Conservation (phyloP, 495 filamentous ascomycete genomes). For the Daldinia caldariorum region DNA sequence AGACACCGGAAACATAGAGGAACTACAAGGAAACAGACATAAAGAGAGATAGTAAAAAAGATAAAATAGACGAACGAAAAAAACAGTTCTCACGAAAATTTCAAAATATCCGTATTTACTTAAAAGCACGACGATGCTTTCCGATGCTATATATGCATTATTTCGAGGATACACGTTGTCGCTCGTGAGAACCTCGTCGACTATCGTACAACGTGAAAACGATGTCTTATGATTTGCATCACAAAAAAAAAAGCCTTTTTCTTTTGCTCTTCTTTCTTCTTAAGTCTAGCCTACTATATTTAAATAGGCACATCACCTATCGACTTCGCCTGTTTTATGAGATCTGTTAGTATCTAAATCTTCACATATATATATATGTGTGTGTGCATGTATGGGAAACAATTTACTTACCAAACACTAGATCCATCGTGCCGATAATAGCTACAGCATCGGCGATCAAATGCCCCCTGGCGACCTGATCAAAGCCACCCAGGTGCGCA, state of each 20-base stretch:
- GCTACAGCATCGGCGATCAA: constrained; percentile 96
- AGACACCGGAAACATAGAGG: not conserved
- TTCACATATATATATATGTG: not conserved
- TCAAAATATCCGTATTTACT: constrained; percentile 35
- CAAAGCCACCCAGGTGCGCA: constrained; percentile 92
- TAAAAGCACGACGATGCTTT: constrained; percentile 19
- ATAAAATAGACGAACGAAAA: constrained; percentile 5
- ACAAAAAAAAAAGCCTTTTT: constrained; percentile 26
- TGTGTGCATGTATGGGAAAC: not conserved
- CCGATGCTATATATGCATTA: constrained; percentile 30
- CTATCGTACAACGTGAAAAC: constrained; percentile 45
- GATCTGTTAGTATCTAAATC: constrained; percentile 25
- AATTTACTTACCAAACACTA: constrained; percentile 66
- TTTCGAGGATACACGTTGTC: constrained; percentile 11
- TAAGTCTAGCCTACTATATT: constrained; percentile 18
- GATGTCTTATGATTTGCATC: constrained; percentile 29
- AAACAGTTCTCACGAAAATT: constrained; percentile 21
- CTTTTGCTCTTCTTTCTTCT: constrained; percentile 9
- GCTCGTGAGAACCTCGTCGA: constrained; percentile 20
- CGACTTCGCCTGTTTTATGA: constrained; percentile 56
- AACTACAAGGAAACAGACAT: not conserved
- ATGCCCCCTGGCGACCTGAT: constrained; percentile 91
- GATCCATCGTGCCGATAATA: constrained; percentile 94
- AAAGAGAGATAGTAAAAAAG: not conserved
- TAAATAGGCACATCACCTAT: constrained; percentile 50